Base-by-base conservation (phyloP, 2,329 filamentous ascomycete genomes). In the Verticillium dahliae region DNA sequence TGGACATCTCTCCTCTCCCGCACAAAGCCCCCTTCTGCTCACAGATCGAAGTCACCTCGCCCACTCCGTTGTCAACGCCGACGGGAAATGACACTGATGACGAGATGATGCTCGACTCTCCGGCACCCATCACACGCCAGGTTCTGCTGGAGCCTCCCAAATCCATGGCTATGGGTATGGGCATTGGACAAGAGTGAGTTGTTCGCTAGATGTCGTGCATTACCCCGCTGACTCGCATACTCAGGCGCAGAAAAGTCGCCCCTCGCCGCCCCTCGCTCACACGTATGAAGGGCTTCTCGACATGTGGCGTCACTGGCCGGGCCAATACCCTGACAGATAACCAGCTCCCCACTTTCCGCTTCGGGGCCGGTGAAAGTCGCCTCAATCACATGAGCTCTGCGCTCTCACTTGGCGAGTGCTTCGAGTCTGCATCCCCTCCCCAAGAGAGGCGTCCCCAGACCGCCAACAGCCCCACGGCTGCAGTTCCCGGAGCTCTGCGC, bases 1-100 rank as follows among this genome's bases (percentile, higher is more conserved):
- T 98, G 92, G 93, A 98, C 71, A 88, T 97, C 74, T 97, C 94
- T 55, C 94, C 95, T 45, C 78, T 98, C 50, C 93, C 92, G 63
- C 92, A 97, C 80, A 97, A 97, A 80, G 80, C 84, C 35, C 83
- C 90, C 13, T 92, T 86, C 70, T 76, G 81, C 76, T 74, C 81
- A 35, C 82, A 89, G 67, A 80, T 90, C 65, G 87, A 89, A 66
- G 75, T 91, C 60, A 83, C 86, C 35, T 93, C 91, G 35, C 91
- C 92, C 1, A 90, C 89, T 1, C 89, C 89, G 9, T 81, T 84
- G 63, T 73, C 69, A 66, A 80, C 78, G 15, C 76, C 80, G 62
- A 74, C 76, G 57, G 66, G 72, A 62, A 72, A 76, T 34, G 66
- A 73, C 63, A 72, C 76, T 34, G 77, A 82, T 62, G 78, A 83